Conservation (phyloP, 2,329 filamentous ascomycete genomes). For the Alternaria ethzedia region DNA sequence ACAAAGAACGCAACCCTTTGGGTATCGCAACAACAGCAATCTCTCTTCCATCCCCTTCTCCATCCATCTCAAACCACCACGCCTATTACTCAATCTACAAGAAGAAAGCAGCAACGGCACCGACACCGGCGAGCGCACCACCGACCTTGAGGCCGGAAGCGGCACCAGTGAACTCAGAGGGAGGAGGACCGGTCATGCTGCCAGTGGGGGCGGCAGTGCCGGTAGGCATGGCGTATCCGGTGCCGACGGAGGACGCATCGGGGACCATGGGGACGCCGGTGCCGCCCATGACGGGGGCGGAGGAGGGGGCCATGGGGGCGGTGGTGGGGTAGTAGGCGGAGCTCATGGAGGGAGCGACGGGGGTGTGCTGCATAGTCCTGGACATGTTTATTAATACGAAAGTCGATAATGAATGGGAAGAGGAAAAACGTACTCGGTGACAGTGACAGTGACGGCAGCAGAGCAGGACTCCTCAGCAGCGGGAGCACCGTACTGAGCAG, state of each 20-base stretch:
- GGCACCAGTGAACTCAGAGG: conserved; percentile 42
- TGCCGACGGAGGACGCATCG: conserved; percentile 4
- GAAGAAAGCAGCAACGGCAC: conserved; percentile 44
- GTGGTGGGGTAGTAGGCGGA: conserved; percentile 38
- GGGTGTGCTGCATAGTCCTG: conserved; percentile 29
- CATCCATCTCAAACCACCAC: neutral
- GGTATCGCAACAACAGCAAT: neutral
- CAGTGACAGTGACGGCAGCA: conserved; percentile 31
- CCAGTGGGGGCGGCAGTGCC: conserved; percentile 24
- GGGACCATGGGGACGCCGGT: conserved; percentile 22
- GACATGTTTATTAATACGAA: conserved; percentile 2
- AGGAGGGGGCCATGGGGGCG: conserved; percentile 5
- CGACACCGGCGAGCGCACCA: conserved; percentile 42
- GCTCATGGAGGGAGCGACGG: conserved; percentile 26
- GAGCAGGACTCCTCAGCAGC: conserved; percentile 29
- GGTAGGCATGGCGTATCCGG: neutral
- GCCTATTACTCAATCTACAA: conserved; percentile 32
- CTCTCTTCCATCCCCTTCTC: neutral
- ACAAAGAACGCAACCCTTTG: neutral
- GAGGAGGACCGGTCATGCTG: conserved; percentile 29
- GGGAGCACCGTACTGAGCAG: conserved; percentile 25
- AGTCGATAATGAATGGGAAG: neutral
- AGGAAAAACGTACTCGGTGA: conserved; percentile 34
- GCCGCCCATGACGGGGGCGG: conserved; percentile 25
- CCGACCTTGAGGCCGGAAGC: conserved; percentile 39